These are phyloP conservation scores for Ophiostoma sp. DNA, from an alignment of 2,329 filamentous ascomycete species.

Conservation along the genomic window DNA sequence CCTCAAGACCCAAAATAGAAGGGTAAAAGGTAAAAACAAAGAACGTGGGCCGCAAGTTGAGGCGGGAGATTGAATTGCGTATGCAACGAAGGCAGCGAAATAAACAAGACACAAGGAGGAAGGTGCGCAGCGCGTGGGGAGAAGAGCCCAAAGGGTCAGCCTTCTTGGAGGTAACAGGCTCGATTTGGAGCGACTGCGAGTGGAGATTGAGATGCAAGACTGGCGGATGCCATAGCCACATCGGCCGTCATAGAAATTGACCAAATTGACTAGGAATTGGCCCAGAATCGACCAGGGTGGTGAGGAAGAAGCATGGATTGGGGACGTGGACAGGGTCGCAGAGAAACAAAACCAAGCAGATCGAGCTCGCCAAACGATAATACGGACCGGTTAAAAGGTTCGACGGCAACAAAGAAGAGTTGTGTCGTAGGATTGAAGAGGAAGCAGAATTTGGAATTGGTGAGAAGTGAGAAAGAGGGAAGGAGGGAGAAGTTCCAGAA, in stretches of 20 bases:
- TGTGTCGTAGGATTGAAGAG: background rate
- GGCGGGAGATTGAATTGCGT: slow-evolving; percentile 21
- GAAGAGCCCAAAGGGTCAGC: background rate
- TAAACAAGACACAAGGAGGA: slow-evolving; percentile 3
- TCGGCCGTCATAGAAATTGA: background rate
- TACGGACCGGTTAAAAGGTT: background rate
- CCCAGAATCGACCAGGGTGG: background rate
- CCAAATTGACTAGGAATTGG: background rate
- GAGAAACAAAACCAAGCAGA: background rate
- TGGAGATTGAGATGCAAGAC: background rate
- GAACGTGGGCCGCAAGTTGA: background rate
- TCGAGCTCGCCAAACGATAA: too few relatives aligned
- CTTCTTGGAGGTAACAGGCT: background rate
- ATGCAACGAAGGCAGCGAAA: slow-evolving; percentile 23
- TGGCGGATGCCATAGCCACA: slow-evolving; percentile 9
- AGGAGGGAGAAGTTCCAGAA: background rate
- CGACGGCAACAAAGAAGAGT: background rate
- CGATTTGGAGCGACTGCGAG: background rate
- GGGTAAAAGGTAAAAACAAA: background rate
- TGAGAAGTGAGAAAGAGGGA: background rate
- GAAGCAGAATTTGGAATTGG: background rate
- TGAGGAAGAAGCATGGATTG: background rate
- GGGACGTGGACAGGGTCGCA: background rate
- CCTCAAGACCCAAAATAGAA: background rate
- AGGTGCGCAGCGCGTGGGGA: background rate